phyloP scores from a whole-genome alignment of 1,139 yeast genomes.

The Geotrichum carabidarum region DNA sequence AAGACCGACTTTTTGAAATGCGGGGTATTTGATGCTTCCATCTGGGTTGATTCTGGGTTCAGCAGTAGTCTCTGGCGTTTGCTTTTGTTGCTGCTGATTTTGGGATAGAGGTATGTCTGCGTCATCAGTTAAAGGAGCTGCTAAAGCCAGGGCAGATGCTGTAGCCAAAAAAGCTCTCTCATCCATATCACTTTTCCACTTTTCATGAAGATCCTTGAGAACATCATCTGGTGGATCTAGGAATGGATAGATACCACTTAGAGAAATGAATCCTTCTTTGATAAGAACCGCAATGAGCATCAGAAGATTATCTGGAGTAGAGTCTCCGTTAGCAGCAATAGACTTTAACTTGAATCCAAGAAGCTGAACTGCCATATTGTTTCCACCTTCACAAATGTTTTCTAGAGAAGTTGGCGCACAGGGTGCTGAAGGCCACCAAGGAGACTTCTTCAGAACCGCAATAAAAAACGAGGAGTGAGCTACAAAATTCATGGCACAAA shows the following conservation, averaged over 20 bases:
- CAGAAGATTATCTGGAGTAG: conserved; percentile 45
- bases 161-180: conserved; percentile 59
- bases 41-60: conserved; percentile 21
- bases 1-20: conserved; percentile 42
- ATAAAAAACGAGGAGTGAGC: conserved; percentile 47
- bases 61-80: conserved; percentile 17
- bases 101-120: conserved; percentile 34
- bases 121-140: conserved; percentile 76
- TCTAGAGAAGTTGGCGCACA: conserved; percentile 37
- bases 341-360: conserved; percentile 52
- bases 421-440: conserved; percentile 60
- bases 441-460: conserved; percentile 47
- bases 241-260: conserved; percentile 57
- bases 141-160: conserved; percentile 78
- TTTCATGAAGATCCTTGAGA: conserved; percentile 43
- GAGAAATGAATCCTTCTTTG: conserved; percentile 63
- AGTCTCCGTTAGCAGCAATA: conserved; percentile 35
- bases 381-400: conserved; percentile 50
- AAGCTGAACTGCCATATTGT: conserved; percentile 53
- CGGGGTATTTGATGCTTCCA: conserved; percentile 23
- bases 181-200: conserved; percentile 51
- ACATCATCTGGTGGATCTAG: conserved; percentile 46
- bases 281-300: conserved; percentile 52
- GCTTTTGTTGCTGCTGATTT: conserved; percentile 10
- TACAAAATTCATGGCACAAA: conserved; percentile 46